A percentile compares a stretch with the other conserved stretches of the same genome.
These are phyloP conservation scores for Brassica cretica DNA, from an alignment of 345 rosid genomes.

Conservation along the genomic window DNA sequence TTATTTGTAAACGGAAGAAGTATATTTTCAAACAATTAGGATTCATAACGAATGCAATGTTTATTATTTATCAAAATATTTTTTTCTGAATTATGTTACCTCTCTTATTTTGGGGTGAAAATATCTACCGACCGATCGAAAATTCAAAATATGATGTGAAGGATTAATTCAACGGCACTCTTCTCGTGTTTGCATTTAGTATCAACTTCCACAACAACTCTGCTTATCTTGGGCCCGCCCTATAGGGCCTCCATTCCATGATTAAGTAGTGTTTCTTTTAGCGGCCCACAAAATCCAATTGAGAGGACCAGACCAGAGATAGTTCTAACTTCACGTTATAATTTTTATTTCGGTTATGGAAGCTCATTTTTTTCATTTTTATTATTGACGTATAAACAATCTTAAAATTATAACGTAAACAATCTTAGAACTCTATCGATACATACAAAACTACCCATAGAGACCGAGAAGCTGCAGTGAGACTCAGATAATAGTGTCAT, in stretches of 20 bases:
- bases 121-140: background rate
- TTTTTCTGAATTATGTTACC: too few relatives aligned
- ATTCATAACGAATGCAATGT: background rate
- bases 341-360: constrained; percentile 10
- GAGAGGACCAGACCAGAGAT: background rate
- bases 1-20: background rate
- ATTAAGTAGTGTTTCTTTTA: background rate
- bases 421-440: too few relatives aligned
- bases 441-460: background rate
- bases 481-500: background rate
- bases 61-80: background rate
- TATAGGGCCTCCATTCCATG: background rate
- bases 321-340: constrained; percentile 1
- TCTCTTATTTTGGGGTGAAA: background rate
- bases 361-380: constrained; percentile 17
- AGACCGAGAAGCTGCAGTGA: background rate
- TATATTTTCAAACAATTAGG: background rate
- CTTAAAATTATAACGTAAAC: background rate
- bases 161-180: background rate
- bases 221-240: constrained; percentile 9
- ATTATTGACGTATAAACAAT: constrained; percentile 2
- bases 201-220: background rate
- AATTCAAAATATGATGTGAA: background rate
- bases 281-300: background rate
- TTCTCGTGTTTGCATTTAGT: constrained; percentile 14